Conservation (phyloP, 306 rosid species). For the Vicia villosa region DNA sequence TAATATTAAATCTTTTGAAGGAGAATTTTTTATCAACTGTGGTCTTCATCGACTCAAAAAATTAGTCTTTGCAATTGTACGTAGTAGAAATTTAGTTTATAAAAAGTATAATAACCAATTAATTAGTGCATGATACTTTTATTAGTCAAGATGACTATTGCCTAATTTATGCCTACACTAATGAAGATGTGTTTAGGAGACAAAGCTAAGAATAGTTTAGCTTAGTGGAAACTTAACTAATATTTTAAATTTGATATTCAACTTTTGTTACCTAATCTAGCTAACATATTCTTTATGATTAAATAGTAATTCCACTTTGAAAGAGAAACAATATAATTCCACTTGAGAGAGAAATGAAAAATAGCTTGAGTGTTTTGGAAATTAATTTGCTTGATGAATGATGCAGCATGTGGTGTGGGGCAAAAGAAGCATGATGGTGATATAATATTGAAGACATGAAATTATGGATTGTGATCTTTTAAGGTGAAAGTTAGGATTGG, state of each 20-base stretch:
- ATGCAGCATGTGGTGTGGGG: conserved; percentile 33
- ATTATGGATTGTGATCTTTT: conserved; percentile 15
- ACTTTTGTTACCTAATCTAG: conserved; percentile 39
- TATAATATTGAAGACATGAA: conserved; percentile 24
- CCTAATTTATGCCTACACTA: conserved; percentile 24
- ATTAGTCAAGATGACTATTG: background rate
- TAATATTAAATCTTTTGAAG: no score
- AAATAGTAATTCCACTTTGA: conserved; percentile 24
- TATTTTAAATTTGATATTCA: conserved; percentile 17
- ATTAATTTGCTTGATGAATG: conserved; percentile 9
- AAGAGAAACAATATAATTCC: conserved; percentile 34
- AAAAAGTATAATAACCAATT: background rate
- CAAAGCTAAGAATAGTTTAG: conserved; percentile 19
- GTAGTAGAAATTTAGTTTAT: no score
- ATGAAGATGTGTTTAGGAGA: conserved; percentile 26
- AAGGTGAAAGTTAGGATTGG: conserved; percentile 38
- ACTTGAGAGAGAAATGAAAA: conserved; percentile 24
- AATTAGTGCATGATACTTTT: background rate
- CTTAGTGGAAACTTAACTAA: conserved; percentile 39
- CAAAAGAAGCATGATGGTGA: conserved; percentile 32
- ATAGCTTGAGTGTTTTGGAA: conserved; percentile 18
- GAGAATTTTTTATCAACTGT: no score
- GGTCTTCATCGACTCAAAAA: no score
- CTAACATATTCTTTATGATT: conserved; percentile 28
- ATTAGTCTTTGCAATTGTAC: no score